A percentile compares a stretch with the other conserved stretches of the same genome.
Conservation (phyloP, 768 basidiomycete genomes). For the Tylopilus plumbeoviolaceoides region DNA sequence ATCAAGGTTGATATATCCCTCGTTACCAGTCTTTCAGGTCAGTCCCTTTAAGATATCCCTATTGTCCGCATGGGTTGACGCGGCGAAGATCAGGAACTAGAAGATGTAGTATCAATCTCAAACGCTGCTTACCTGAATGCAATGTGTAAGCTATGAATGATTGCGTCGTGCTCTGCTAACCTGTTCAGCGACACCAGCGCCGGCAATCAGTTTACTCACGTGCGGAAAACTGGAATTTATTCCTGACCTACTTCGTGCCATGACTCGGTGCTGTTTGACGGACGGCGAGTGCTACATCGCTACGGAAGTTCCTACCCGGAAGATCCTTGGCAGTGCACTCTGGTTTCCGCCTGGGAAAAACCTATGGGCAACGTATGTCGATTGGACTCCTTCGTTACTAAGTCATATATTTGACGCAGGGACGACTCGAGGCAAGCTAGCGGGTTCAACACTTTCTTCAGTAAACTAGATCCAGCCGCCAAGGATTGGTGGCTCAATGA, state of each 20-base stretch:
- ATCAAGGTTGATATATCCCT: background rate
- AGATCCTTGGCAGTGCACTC: conserved; percentile 2
- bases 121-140: background rate
- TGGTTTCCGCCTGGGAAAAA: conserved; percentile 5
- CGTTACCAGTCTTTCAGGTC: background rate
- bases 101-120: background rate
- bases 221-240: conserved; percentile 3
- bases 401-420: background rate
- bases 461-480: background rate
- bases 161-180: background rate
- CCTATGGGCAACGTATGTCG: background rate
- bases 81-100: background rate
- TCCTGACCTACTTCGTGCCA: background rate
- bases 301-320: background rate
- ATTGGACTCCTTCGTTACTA: background rate
- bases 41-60: background rate
- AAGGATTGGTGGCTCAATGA: conserved; percentile 7
- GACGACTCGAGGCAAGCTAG: background rate
- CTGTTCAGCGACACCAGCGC: background rate
- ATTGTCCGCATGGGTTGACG: background rate
- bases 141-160: background rate
- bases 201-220: background rate
- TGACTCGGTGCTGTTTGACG: conserved; percentile 1
- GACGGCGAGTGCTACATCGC: conserved; percentile 7
- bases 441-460: conserved; percentile 1